Evolutionary conservation across 2,329 filamentous ascomycete species (phyloP).

Genomic region (Fusarium continuum): DNA sequence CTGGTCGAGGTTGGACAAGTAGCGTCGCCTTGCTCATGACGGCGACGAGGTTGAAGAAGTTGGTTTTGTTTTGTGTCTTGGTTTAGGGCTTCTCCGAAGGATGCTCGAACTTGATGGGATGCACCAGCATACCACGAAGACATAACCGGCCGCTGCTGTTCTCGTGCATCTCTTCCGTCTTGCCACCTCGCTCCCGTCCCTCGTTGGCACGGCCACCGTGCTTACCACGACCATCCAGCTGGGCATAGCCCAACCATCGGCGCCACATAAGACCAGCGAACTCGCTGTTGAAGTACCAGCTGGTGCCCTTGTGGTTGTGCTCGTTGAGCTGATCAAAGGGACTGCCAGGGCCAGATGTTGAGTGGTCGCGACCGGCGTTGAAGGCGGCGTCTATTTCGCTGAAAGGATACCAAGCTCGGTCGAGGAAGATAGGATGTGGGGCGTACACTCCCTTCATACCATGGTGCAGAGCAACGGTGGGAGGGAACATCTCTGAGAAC

Average conservation of each 20-base stretch:
- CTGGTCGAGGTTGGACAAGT: slow-evolving; percentile 29
- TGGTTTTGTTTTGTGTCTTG: neutral
- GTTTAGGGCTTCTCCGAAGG: slow-evolving; percentile 53
- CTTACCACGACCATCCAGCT: slow-evolving; percentile 60
- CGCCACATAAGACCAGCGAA: slow-evolving; percentile 83
- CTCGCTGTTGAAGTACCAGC: slow-evolving; percentile 84
- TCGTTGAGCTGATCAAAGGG: slow-evolving; percentile 76
- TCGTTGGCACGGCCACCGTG: slow-evolving; percentile 59
- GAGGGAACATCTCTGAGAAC: slow-evolving; percentile 84
- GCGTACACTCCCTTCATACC: slow-evolving; percentile 82
- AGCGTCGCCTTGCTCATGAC: slow-evolving; percentile 43
- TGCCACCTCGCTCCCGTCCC: slow-evolving; percentile 61
- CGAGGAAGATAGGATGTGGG: slow-evolving; percentile 82
- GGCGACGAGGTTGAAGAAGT: slow-evolving; percentile 31
- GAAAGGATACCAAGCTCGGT: slow-evolving; percentile 76
- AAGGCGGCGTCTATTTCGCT: slow-evolving; percentile 76
- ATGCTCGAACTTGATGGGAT: slow-evolving; percentile 78
- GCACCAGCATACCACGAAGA: slow-evolving; percentile 79
- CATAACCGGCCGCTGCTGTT: slow-evolving; percentile 74
- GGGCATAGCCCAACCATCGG: slow-evolving; percentile 74
- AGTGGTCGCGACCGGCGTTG: slow-evolving; percentile 77
- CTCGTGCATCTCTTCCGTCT: slow-evolving; percentile 57
- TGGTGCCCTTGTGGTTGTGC: slow-evolving; percentile 83
- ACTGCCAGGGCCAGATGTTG: slow-evolving; percentile 70
- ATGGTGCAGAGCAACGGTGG: slow-evolving; percentile 75